Evolutionary conservation across 2,329 filamentous ascomycete species (phyloP).

Genomic region (Rhexocercosporidium sp.): DNA sequence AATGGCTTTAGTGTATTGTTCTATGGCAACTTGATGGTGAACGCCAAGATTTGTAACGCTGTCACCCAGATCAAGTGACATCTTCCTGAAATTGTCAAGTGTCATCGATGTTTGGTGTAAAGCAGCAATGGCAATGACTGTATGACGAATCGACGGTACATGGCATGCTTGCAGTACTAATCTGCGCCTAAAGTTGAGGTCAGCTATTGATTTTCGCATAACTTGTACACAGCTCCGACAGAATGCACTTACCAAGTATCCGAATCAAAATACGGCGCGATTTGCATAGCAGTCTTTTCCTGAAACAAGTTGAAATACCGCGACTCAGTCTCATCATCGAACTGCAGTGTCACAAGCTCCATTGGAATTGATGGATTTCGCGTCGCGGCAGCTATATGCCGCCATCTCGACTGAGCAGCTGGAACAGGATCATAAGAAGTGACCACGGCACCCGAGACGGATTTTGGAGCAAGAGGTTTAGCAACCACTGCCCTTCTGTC

Average conservation of each 20-base stretch:
- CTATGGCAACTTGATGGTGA: constrained; percentile 18
- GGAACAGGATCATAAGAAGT: not conserved
- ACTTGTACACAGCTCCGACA: not conserved
- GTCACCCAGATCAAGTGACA: not conserved
- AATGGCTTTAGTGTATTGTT: constrained; percentile 25
- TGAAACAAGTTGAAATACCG: constrained; percentile 21
- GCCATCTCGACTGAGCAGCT: not conserved
- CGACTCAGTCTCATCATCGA: constrained; percentile 15
- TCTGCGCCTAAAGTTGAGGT: not conserved
- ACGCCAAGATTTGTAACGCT: not conserved
- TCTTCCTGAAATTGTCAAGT: not conserved
- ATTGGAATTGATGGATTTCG: not conserved
- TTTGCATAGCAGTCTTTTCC: constrained; percentile 13
- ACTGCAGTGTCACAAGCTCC: not conserved
- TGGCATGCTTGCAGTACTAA: constrained; percentile 21
- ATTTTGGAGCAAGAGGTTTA: not conserved
- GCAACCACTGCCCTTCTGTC: not conserved
- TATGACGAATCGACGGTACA: constrained; percentile 15
- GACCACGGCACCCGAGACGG: not conserved
- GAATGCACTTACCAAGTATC: constrained; percentile 12
- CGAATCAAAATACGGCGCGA: constrained; percentile 13
- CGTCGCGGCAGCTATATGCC: not conserved
- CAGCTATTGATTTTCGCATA: not conserved
- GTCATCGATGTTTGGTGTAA: constrained; percentile 1
- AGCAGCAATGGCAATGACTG: constrained; percentile 13